A percentile compares a stretch with the other conserved stretches of the same genome.
These are phyloP conservation scores for Fusarium nurragi DNA, from an alignment of 2,329 filamentous ascomycete genomes.

Conservation along the genomic window DNA sequence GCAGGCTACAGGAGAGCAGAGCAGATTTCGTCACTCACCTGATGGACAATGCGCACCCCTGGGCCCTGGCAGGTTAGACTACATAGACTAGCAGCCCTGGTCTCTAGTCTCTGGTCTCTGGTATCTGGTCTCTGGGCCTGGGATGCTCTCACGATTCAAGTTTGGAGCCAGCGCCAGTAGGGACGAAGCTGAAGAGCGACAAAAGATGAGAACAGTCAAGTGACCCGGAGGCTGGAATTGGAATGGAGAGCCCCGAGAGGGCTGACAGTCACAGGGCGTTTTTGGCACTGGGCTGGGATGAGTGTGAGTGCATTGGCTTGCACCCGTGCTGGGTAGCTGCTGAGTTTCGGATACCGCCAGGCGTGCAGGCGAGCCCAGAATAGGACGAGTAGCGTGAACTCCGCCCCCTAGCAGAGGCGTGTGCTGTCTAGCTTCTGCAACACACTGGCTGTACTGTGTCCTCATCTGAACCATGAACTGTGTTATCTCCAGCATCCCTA, in stretches of 20 bases:
- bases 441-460: conserved; percentile 35
- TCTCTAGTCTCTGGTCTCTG: no score
- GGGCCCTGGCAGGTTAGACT: conserved; percentile 2
- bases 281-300: conserved; percentile 38
- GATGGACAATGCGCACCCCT: conserved; percentile 34
- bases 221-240: conserved; percentile 32
- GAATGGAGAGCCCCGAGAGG: conserved; percentile 41
- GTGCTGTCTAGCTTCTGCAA: conserved; percentile 32
- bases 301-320: conserved; percentile 13
- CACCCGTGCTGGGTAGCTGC: conserved; percentile 35
- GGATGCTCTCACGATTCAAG: conserved; percentile 36
- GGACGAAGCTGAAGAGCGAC: conserved; percentile 11
- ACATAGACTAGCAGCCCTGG: conserved; percentile 19
- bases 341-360: conserved; percentile 35
- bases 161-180: conserved; percentile 18
- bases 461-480: conserved; percentile 30
- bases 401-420: conserved; percentile 26
- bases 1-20: neutral
- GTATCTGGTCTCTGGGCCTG: no score
- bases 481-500: conserved; percentile 31
- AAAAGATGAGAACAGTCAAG: conserved; percentile 33
- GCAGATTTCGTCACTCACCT: conserved; percentile 38
- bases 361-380: conserved; percentile 17
- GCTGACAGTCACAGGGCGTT: conserved; percentile 12
- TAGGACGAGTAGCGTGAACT: conserved; percentile 34